Conservation (phyloP, 2,329 filamentous ascomycete species). For the Rosellinia necatrix region DNA sequence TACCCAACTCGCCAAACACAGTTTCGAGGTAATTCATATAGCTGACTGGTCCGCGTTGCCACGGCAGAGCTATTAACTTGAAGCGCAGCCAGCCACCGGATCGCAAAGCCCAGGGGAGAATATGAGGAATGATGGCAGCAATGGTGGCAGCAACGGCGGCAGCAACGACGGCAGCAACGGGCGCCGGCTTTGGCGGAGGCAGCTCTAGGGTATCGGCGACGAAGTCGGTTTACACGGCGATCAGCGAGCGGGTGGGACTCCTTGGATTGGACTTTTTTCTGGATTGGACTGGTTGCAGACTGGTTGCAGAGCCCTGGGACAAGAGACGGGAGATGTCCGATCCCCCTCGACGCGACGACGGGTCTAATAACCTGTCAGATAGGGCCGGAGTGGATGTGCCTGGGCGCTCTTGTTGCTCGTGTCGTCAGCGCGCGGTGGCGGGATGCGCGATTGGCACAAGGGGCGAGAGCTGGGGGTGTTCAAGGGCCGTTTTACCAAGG, state of each 20-base stretch:
- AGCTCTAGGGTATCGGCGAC: not conserved
- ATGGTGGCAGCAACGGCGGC: not conserved
- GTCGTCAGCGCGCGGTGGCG: constrained; percentile 5
- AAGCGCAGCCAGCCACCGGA: constrained; percentile 1
- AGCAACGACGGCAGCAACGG: not conserved
- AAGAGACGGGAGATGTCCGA: no score
- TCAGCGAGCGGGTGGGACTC: no score
- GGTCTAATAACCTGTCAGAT: constrained; percentile 42
- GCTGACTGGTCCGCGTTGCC: constrained; percentile 28
- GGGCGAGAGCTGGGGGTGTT: not conserved
- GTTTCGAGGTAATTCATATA: constrained; percentile 67
- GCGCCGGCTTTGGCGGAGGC: not conserved
- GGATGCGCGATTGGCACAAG: constrained; percentile 4
- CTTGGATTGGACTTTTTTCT: no score
- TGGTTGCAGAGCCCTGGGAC: not conserved
- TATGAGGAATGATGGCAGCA: not conserved
- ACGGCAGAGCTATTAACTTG: constrained; percentile 25
- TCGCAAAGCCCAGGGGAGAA: not conserved
- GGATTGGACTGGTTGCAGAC: no score
- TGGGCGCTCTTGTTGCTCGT: not conserved
- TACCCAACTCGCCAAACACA: constrained; percentile 75
- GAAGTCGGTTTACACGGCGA: not conserved
- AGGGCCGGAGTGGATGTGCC: constrained; percentile 18
- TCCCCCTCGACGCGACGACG: constrained; percentile 30
- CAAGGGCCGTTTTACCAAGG: not conserved